Conservation (phyloP, 345 rosid genomes). For the Diplotaxis tenuifolia region DNA sequence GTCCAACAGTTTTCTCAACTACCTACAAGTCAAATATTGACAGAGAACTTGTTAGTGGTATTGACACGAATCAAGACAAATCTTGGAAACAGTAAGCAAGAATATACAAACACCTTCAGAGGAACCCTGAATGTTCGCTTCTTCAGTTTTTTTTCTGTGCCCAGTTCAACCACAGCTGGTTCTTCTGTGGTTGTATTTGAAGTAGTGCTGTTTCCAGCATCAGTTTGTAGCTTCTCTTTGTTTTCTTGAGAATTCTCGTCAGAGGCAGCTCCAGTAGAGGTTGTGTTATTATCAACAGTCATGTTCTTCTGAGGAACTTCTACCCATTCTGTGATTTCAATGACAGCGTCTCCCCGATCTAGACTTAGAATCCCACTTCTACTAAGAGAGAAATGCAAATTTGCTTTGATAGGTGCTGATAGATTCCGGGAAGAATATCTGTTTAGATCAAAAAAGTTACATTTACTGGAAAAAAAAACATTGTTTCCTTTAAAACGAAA, state of each 20-base stretch:
- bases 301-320: constrained; percentile 83
- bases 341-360: constrained; percentile 90
- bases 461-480: background rate
- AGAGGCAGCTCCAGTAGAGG: constrained; percentile 53
- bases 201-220: constrained; percentile 40
- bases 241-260: constrained; percentile 53
- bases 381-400: constrained; percentile 88
- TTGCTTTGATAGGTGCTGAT: constrained; percentile 92
- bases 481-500: background rate
- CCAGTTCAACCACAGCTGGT: constrained; percentile 47
- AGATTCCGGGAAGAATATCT: constrained; percentile 90
- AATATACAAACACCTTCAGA: constrained; percentile 64
- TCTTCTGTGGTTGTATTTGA: constrained; percentile 39
- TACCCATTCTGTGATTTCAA: constrained; percentile 96
- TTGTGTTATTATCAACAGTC: constrained; percentile 60
- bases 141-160: constrained; percentile 75
- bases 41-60: background rate
- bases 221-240: constrained; percentile 47
- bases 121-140: constrained; percentile 79
- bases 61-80: background rate
- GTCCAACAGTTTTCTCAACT: constrained; percentile 74
- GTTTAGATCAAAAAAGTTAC: constrained; percentile 9
- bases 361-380: constrained; percentile 85
- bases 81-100: constrained; percentile 4
- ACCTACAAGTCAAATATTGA: constrained; percentile 46